Percentiles rank a stretch among this genome's conserved stretches.
Evolutionary conservation across 1,139 yeast genomes (phyloP).

Genomic region (Saccharomyces hybrid): DNA sequence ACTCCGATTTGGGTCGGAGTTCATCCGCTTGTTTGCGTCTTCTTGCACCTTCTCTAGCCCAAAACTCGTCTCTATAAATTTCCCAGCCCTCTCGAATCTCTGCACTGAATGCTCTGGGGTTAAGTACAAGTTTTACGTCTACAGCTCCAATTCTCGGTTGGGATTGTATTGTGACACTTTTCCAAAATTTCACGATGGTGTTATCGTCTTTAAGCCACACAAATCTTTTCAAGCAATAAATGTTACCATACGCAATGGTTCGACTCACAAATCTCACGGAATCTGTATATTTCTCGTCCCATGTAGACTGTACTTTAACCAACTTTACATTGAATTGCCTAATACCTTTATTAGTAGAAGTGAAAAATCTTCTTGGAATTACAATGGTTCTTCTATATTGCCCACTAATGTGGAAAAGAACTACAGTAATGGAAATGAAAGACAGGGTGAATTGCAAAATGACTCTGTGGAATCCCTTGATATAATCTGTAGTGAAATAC

Average conservation of each 20-base stretch:
- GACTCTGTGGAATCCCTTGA: conserved; percentile 34
- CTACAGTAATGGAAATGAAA: conserved; percentile 62
- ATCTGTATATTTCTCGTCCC: conserved; percentile 48
- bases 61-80: conserved; percentile 82
- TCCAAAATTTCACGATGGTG: conserved; percentile 30
- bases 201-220: conserved; percentile 14
- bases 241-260: conserved; percentile 21
- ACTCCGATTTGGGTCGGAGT: neutral
- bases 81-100: conserved; percentile 95
- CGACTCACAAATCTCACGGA: conserved; percentile 31
- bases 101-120: conserved; percentile 73
- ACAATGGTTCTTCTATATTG: conserved; percentile 82
- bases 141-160: conserved; percentile 43
- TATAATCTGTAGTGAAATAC: conserved; percentile 22
- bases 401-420: conserved; percentile 79
- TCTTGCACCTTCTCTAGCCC: conserved; percentile 79
- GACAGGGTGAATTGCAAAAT: conserved; percentile 55
- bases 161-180: conserved; percentile 32
- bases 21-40: conserved; percentile 44
- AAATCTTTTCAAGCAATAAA: conserved; percentile 14
- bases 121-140: conserved; percentile 60
- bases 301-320: conserved; percentile 59
- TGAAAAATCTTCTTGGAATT: conserved; percentile 67
- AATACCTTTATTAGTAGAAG: conserved; percentile 79
- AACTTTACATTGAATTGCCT: conserved; percentile 73